Base-by-base conservation (phyloP, 352 stramenopile genomes). In the Globisporangium megalacanthum region DNA sequence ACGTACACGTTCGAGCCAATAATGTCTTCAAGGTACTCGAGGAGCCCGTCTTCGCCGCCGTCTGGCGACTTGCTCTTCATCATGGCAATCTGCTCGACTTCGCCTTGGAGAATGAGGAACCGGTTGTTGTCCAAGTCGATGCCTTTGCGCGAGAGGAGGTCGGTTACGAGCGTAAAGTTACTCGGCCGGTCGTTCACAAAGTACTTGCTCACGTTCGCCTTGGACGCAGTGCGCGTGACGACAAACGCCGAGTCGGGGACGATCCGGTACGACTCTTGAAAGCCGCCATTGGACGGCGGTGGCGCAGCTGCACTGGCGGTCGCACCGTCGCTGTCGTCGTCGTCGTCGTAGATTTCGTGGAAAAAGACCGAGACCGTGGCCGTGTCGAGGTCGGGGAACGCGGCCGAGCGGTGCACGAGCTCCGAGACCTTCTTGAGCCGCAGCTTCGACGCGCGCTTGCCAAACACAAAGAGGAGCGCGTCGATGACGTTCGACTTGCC, bases 401-500 rank as follows among this genome's bases (percentile, higher is more conserved):
- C 64, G 33, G 96, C 93, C 35, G 91, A 98, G 33, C 89, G 91
- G 73, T 99, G 97, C 68, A 99, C 99, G 4, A 99, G 83, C 77
- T 99, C 97, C 31, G 91, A 98, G 6, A 99, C 90, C 54, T 94
- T 94, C 60, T 93, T 94, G 6, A 96, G 71, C 1, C 97, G 92
- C 33, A 99, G 75, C 71, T 99, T 98, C 61, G 98, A 99, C 46
- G 97, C 97, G 46, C 97, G 88, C 72, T 99, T 99, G 54, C 98
- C 98, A 72, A 99, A 99, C 6, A 99, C 98, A 70, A 99, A 99
- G 14, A 99, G 89, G 76, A 99, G 94, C 56, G 98, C 98, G 72
- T 99, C 98, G 54, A 99, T 99, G 17, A 99, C 96, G 70, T 99
- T 99, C 19, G 95, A 99, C 77, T 99, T 99, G 52, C 98, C 98